phyloP scores from a whole-genome alignment of 2,329 filamentous ascomycete genomes.

The Hymenoscyphus fructigenus region DNA sequence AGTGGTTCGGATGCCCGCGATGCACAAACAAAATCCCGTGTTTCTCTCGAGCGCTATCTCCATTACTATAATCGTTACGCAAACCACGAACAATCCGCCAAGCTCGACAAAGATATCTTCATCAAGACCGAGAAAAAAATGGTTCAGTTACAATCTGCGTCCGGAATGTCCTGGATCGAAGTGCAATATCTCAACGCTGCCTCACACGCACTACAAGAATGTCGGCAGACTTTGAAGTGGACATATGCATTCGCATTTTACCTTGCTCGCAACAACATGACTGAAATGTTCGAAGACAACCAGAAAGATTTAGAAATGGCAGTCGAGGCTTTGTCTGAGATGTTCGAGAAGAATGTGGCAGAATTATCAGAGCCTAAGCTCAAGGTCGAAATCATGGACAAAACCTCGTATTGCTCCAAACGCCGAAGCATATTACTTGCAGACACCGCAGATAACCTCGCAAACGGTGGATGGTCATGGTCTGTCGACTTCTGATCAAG shows the following conservation, averaged over 20 bases:
- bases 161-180: slow-evolving; percentile 98
- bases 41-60: slow-evolving; percentile 91
- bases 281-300: slow-evolving; percentile 97
- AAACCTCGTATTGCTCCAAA: slow-evolving; percentile 95
- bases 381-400: slow-evolving; percentile 98
- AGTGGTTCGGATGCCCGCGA: slow-evolving; percentile 87
- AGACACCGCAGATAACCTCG: slow-evolving; percentile 90
- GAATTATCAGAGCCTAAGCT: slow-evolving; percentile 84
- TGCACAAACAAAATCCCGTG: slow-evolving; percentile 85
- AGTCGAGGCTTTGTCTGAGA: slow-evolving; percentile 93
- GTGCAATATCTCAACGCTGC: slow-evolving; percentile 95
- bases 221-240: slow-evolving; percentile 98
- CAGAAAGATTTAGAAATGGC: slow-evolving; percentile 98
- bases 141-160: slow-evolving; percentile 89
- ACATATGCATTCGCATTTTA: slow-evolving; percentile 99
- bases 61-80: slow-evolving; percentile 99
- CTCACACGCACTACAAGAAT: slow-evolving; percentile 90
- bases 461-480: slow-evolving; percentile 64
- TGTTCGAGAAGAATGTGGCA: slow-evolving; percentile 96
- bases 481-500: slow-evolving; percentile 28
- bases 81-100: slow-evolving; percentile 97
- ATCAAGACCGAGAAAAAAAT: slow-evolving; percentile 99
- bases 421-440: slow-evolving; percentile 84
- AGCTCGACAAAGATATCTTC: slow-evolving; percentile 93
- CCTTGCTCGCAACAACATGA: slow-evolving; percentile 90